Evolutionary conservation across 345 rosid species (phyloP), one percentile per base, ranked within the genome.

Genomic region (Excoecaria agallocha): DNA sequence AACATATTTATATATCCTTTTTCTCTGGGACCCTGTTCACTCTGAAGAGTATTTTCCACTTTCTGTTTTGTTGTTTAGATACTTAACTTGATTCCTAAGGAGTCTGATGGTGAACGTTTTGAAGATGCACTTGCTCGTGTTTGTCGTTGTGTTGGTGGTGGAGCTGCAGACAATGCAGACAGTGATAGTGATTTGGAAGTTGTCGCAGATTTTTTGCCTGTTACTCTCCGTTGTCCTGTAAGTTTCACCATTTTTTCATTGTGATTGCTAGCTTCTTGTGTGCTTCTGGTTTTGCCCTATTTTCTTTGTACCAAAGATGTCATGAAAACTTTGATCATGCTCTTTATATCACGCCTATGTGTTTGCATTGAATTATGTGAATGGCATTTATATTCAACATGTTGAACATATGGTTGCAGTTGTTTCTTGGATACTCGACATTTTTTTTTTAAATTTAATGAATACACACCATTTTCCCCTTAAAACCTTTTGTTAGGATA

Each of bases 121-220:
- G 98, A 90, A 71, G 94, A 93, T 51, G 96, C 99, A 76, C 89
- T 93, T 66, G 87, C 89, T 74, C 98, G 99, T 48, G 94, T 95
- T 63, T 83, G 93, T 41, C 94, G 99, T 66, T 93, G 99, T 69
- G 80, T 91, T 81, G 97, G 98, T 73, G 98, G 98, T 83, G 95
- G 95, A 72, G 86, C 88, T 69, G 80, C 90, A 12, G 97, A 93
- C 70, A 82, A 87, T 86, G 96, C 90, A 20, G 98, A 90, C 62
- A 91, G 99, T 75, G 99, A 93, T 79, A 95, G 99, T 83, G 99
- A 95, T 73, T 75, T 93, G 76, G 98, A 95, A 90, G 98, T 95
- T 77, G 98, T 95, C 80, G 98, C 98, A 48, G 99, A 95, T 69
- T 86, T 84, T 75, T 78, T 95, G 70, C 73, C 78, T 76, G 89